These are phyloP conservation scores for Hibiscus syriacus DNA, from an alignment of 345 rosid genomes.

Conservation along the genomic window DNA sequence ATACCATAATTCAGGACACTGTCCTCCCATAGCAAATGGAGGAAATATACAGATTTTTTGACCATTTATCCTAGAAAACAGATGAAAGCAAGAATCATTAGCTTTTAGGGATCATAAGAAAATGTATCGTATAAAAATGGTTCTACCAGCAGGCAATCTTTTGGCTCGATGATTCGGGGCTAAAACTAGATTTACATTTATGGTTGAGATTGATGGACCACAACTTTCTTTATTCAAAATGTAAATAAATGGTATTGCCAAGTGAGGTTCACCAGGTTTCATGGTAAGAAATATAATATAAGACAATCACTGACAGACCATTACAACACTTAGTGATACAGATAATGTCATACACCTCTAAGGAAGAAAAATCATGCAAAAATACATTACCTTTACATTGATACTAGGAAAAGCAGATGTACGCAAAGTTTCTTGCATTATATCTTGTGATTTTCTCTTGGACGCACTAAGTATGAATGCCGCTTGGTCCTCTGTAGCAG, in stretches of 20 bases:
- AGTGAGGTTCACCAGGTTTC: slow-evolving; percentile 8
- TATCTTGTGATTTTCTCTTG: slow-evolving; percentile 54
- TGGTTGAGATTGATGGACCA: too few species aligned
- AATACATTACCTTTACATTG: slow-evolving; percentile 68
- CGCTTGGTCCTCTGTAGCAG: slow-evolving; percentile 85
- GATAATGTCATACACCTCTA: too few species aligned
- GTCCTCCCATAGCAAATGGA: slow-evolving; percentile 83
- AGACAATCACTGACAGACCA: too few species aligned
- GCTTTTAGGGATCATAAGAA: background rate
- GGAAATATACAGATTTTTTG: slow-evolving; percentile 71
- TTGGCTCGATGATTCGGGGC: background rate
- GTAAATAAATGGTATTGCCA: background rate
- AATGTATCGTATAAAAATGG: background rate
- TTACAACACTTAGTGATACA: too few species aligned
- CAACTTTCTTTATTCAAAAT: background rate
- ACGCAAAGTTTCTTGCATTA: slow-evolving; percentile 89
- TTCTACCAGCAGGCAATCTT: background rate
- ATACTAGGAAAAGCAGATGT: slow-evolving; percentile 81
- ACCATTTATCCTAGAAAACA: slow-evolving; percentile 48
- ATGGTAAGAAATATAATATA: background rate
- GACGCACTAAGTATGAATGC: slow-evolving; percentile 82
- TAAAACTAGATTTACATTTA: slow-evolving; percentile 6
- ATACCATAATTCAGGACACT: slow-evolving; percentile 41
- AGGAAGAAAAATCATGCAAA: too few species aligned
- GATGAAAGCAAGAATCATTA: too few species aligned